Base-by-base conservation (phyloP, 176 grass and related monocot genomes). In the Eleusine indica region DNA sequence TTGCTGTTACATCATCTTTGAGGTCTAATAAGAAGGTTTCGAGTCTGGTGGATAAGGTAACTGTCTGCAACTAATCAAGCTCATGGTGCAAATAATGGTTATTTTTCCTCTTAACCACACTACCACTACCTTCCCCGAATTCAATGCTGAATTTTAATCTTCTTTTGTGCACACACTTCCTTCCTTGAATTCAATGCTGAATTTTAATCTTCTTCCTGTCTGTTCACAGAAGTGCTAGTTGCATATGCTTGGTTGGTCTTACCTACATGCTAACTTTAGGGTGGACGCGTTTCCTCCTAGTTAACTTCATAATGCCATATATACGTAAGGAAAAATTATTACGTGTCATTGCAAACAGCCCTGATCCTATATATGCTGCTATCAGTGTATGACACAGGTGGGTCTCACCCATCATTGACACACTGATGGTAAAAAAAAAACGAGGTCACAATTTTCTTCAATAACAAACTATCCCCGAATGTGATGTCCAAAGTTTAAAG, bases 11-110 rank as follows among this genome's bases (percentile, higher is more conserved):
- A 71, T 65, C 91, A 48, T 94, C 89, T 64, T 70, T 99, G 83
- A 90, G 96, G 37, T 99, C 96, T 74, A 99, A 92, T 75, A 99
- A 96, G 89, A 99, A 96, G 87, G 96, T 99, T 71, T 91, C 96
- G 2, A 94, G 91, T 78, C 80, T 99, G 72, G 96, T 99, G 25
- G 89, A 94, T 84, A 96, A 99, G 93, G 96, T 99, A 92, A 58
- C 21, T 83, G 76, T 76, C 76, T 80, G 19, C 7, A 32, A 76
- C 35, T 46, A 41, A 29, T 5, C 3, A 73, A 61, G 14, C 3
- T 40, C 73, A 46, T 56, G 28, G 11, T 77, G n/a, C 63, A 76
- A 67, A n/a, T 71, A 66, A 48, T 12, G 12, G 43, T 38, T 49
- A 17, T n/a, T 25, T 78, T 5, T 54, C n/a, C 9, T 15, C 43